These are phyloP conservation scores for Sesbania bispinosa DNA, from an alignment of 306 rosid genomes.

Conservation along the genomic window DNA sequence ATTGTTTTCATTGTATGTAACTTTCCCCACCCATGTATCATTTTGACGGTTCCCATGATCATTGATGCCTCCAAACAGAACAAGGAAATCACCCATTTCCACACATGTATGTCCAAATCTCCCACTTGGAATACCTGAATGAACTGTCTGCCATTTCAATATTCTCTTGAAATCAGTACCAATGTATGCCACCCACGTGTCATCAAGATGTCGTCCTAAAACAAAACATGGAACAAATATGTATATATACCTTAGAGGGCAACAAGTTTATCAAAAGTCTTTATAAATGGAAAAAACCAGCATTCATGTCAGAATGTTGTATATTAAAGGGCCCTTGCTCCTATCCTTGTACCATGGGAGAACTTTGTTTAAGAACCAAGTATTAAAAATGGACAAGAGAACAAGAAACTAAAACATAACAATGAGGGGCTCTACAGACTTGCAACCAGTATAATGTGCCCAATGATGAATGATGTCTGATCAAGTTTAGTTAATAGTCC, in stretches of 20 bases:
- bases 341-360: not conserved
- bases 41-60: slow-evolving; percentile 87
- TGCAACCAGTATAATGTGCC: not conserved
- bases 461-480: not conserved
- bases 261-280: slow-evolving; percentile 6
- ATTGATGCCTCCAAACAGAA: slow-evolving; percentile 91
- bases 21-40: slow-evolving; percentile 84
- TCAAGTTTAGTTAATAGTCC: not conserved
- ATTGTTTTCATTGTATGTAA: slow-evolving; percentile 45
- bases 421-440: not conserved
- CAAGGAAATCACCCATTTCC: slow-evolving; percentile 58
- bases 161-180: slow-evolving; percentile 50
- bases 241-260: not conserved
- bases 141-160: slow-evolving; percentile 71
- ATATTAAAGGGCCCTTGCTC: not conserved
- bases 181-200: slow-evolving; percentile 82
- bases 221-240: slow-evolving; percentile 2
- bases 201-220: slow-evolving; percentile 89
- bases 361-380: not conserved
- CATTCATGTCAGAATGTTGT: not conserved
- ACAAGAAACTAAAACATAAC: not conserved
- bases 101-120: slow-evolving; percentile 88
- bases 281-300: not conserved
- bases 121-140: slow-evolving; percentile 85
- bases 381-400: not conserved